phyloP scores from a whole-genome alignment of 257 asterid genomes.

The Haberlea rhodopensis region DNA sequence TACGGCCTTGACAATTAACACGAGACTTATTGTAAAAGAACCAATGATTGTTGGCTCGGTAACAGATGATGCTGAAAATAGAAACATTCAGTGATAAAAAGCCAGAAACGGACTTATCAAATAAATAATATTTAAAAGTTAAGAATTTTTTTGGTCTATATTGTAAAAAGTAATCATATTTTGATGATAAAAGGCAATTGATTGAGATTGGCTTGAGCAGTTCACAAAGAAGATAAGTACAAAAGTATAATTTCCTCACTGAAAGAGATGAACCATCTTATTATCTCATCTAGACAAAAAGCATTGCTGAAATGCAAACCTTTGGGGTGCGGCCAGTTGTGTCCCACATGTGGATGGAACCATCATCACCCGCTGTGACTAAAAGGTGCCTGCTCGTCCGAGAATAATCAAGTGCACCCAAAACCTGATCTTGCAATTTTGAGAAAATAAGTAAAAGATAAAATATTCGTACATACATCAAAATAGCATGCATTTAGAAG shows the following conservation, averaged over 20 bases:
- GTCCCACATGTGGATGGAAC: slow-evolving; percentile 97
- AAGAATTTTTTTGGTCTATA: neutral
- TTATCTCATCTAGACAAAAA: slow-evolving; percentile 17
- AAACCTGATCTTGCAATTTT: slow-evolving; percentile 60
- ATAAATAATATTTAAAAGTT: neutral
- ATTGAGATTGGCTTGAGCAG: neutral
- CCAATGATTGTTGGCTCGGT: neutral
- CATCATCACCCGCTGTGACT: slow-evolving; percentile 99
- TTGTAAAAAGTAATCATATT: neutral
- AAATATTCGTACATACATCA: slow-evolving; percentile 1
- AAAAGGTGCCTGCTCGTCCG: slow-evolving; percentile 91
- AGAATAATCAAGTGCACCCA: slow-evolving; percentile 94
- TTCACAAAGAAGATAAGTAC: neutral
- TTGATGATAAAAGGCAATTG: slow-evolving; percentile 11
- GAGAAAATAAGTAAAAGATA: slow-evolving; percentile 26
- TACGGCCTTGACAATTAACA: neutral
- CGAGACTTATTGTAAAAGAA: neutral
- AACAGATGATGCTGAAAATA: neutral
- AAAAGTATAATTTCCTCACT: neutral
- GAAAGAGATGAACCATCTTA: slow-evolving; percentile 12
- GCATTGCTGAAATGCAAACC: slow-evolving; percentile 42
- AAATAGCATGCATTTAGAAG: slow-evolving; percentile 22
- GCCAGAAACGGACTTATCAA: neutral
- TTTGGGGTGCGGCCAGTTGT: slow-evolving; percentile 92
- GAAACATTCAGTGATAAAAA: neutral